Conservation (phyloP, 2,329 filamentous ascomycete genomes). For the Trichoderma arundinaceum region DNA sequence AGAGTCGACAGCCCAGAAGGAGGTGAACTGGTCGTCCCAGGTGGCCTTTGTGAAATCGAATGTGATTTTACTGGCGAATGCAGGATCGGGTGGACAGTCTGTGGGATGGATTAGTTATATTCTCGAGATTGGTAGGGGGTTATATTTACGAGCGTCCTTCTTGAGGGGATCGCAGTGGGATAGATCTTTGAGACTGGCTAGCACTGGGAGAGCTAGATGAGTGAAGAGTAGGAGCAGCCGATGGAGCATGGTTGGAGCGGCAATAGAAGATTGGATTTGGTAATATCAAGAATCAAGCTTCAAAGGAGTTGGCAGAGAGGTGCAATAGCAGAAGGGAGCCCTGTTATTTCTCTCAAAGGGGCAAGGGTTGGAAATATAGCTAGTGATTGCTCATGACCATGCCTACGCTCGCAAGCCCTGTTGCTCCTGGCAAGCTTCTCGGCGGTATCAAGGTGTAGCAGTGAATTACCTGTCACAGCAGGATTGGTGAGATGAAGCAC, state of each 20-base stretch:
- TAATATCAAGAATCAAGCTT: background rate
- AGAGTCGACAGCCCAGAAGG: slow-evolving; percentile 46
- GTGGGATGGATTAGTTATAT: background rate
- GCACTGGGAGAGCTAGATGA: slow-evolving; percentile 26
- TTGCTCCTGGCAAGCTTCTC: slow-evolving; percentile 1
- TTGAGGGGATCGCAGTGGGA: slow-evolving; percentile 38
- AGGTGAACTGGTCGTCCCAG: slow-evolving; percentile 47
- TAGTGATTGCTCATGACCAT: background rate
- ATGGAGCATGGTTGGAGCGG: background rate
- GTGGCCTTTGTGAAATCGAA: slow-evolving; percentile 69
- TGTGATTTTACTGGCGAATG: slow-evolving; percentile 59
- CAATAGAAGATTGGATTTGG: background rate
- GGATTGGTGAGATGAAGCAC: slow-evolving; percentile 21
- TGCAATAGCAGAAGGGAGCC: background rate
- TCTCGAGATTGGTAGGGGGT: background rate
- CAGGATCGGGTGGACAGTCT: slow-evolving; percentile 68
- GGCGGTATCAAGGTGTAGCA: slow-evolving; percentile 3
- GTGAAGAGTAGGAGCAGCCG: background rate
- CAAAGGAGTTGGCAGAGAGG: background rate
- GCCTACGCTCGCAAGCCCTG: background rate
- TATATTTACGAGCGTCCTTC: slow-evolving; percentile 37
- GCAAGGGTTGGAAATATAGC: background rate
- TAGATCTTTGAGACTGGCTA: slow-evolving; percentile 36
- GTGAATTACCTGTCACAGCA: slow-evolving; percentile 23
- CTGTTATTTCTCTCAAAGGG: background rate